phyloP scores from a whole-genome alignment of 106 monocot species.

The Triglochin maritima region DNA sequence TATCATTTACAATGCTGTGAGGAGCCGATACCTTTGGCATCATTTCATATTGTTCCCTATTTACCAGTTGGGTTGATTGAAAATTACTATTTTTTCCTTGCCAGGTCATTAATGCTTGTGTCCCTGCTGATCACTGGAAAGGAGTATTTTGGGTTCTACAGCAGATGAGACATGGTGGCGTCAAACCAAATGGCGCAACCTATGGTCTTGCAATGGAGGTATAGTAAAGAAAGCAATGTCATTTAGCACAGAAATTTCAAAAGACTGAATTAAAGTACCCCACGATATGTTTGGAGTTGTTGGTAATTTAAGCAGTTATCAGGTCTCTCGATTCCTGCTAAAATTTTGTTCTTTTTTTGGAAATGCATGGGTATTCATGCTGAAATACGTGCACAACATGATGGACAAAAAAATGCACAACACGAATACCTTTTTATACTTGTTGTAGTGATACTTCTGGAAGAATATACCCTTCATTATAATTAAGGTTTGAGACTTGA shows the following conservation, averaged over 20 bases:
- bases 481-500: too few relatives aligned
- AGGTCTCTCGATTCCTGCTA: too few relatives aligned
- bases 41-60: background rate
- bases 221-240: background rate
- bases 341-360: too few relatives aligned
- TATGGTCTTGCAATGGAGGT: constrained; percentile 97
- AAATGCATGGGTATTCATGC: too few relatives aligned
- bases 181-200: constrained; percentile 70
- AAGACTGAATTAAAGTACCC: too few relatives aligned
- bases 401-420: too few relatives aligned
- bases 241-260: background rate
- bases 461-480: too few relatives aligned
- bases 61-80: background rate
- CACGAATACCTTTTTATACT: too few relatives aligned
- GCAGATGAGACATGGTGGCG: constrained; percentile 44
- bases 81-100: background rate
- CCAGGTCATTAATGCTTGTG: constrained; percentile 80
- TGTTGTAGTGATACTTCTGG: too few relatives aligned
- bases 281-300: too few relatives aligned
- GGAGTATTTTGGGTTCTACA: constrained; percentile 84
- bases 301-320: too few relatives aligned
- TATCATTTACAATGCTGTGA: constrained; percentile 74
- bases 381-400: too few relatives aligned
- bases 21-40: background rate
- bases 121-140: constrained; percentile 84